Evolutionary conservation across 1,284 basidiomycete species (phyloP), one percentile per base, ranked within the genome.

Genomic region (Kalmanozyma brasiliensis): DNA sequence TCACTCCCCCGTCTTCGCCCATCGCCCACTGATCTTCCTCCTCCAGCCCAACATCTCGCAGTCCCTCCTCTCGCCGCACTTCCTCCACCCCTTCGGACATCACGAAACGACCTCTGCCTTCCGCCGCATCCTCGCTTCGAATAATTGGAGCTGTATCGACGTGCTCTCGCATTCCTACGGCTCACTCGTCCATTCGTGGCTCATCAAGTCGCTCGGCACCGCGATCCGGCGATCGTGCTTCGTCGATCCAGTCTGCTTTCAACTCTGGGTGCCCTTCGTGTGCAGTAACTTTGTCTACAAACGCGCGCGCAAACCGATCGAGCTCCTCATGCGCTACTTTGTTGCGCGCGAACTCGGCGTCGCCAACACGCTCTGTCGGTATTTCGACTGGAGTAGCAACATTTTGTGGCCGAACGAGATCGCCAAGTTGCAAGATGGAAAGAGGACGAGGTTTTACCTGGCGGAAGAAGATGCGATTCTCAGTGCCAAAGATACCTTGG

Each of bases 101-200:
- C 68, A 73, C 35, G 76, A 78, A 42, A 69, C 75, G n/a, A 64
- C 73, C 1, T 49, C 46, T 2, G 49, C 65, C 23, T 58, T 80
- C 26, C 67, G 57, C 7, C 23, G 42, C 22, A 67, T 78, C 46
- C 43, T 80, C 14, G 26, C 57, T 26, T 33, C 23, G 4, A 56
- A 69, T 40, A 36, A 51, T 4, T 76, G 76, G 59, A 33, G 45
- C 29, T 30, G 45, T 26, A 60, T 80, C 40, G 61, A 69, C 34
- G 49, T 82, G 14, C 49, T 82, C 9, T 77, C 74, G 22, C 80
- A 82, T 64, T 76, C 73, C 17, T 78, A 76, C 59, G 80, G 80
- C 30, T 78, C 79, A 4, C 74, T 79, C 14, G 63, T 75, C 1
- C 73, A 75, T 22, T 57, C 73, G 26, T 80, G 77, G 74, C 60